phyloP scores from a whole-genome alignment of 345 rosid species.

The Psidium guajava region DNA sequence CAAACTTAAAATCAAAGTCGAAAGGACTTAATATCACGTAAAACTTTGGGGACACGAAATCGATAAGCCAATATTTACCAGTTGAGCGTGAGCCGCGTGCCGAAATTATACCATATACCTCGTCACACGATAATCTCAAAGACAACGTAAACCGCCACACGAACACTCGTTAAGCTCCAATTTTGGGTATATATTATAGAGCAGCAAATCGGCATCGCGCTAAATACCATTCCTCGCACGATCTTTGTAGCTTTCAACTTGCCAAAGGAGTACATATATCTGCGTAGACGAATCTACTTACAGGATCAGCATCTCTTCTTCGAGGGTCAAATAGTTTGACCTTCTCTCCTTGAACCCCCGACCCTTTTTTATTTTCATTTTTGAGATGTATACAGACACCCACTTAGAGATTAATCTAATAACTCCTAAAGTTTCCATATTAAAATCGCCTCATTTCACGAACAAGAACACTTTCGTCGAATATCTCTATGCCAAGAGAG shows the following conservation, averaged over 20 bases:
- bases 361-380: not conserved
- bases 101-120: not conserved
- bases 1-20: not conserved
- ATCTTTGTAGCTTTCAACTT: not conserved
- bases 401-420: not conserved
- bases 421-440: not conserved
- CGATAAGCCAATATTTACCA: not conserved
- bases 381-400: not conserved
- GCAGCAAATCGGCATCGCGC: not conserved
- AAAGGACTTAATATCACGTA: not conserved
- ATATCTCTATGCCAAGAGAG: not conserved
- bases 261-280: not conserved
- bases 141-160: not conserved
- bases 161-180: not conserved
- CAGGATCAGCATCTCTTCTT: not conserved
- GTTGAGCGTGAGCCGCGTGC: not conserved
- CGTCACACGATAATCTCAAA: not conserved
- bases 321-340: not conserved
- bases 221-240: not conserved
- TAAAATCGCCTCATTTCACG: not conserved
- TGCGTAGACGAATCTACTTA: not conserved
- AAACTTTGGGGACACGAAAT: not conserved
- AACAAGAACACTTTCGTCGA: not conserved
- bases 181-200: not conserved
- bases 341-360: not conserved